Percentiles rank a stretch among this genome's conserved stretches.
Conservation (phyloP, 2,329 filamentous ascomycete species). For the Sordariomycetes sp. region DNA sequence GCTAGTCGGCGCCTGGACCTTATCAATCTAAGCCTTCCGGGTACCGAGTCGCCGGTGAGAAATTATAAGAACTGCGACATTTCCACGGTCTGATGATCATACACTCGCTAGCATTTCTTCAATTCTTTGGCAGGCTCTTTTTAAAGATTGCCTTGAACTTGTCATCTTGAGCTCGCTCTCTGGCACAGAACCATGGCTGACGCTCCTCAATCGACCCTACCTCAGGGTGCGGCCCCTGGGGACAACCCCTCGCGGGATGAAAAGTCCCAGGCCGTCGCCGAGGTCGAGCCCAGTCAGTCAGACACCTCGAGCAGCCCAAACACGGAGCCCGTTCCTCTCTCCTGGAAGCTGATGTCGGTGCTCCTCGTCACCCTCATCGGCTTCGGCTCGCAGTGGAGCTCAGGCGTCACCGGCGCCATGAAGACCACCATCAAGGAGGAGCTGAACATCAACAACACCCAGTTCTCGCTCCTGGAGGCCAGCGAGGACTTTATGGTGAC, state of each 20-base stretch:
- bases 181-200: too few species aligned
- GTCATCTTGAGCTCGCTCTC: too few species aligned
- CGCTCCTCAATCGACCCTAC: too few species aligned
- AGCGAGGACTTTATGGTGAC: conserved; percentile 53
- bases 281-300: neutral
- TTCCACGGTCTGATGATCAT: too few species aligned
- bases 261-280: too few species aligned
- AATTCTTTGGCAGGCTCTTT: too few species aligned
- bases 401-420: conserved; percentile 46
- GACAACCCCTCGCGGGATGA: too few species aligned
- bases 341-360: conserved; percentile 23
- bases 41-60: neutral
- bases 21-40: neutral
- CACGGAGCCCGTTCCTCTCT: conserved; percentile 6
- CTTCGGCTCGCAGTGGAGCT: conserved; percentile 48
- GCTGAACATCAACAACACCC: conserved; percentile 46
- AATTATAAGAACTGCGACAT: too few species aligned
- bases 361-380: conserved; percentile 40
- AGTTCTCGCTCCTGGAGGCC: conserved; percentile 46
- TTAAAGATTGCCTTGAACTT: too few species aligned
- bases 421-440: conserved; percentile 49
- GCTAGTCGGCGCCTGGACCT: neutral
- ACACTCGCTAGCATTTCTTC: too few species aligned
- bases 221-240: too few species aligned
- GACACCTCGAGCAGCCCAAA: neutral